Base-by-base conservation (phyloP, 441 rosid genomes). In the Rhodomyrtus psidioides region DNA sequence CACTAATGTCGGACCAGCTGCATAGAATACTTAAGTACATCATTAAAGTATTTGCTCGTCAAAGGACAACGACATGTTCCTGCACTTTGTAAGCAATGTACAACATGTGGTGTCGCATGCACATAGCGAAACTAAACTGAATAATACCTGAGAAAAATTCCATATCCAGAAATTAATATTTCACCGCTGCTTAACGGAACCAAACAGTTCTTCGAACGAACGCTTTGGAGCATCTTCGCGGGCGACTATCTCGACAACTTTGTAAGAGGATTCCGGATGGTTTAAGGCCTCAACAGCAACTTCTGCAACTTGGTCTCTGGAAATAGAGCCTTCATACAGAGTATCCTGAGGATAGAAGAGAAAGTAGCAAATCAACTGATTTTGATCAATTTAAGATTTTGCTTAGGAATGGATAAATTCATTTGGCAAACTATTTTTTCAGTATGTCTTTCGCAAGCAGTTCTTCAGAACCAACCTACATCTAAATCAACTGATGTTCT, bases 271-370 rank as follows among this genome's bases (percentile, higher is more conserved):
- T 91, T 94, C 95, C 0, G 94, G 94, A 60, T 86, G 87, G 53
- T 87, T 55, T 85, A 95, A 84, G 56, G 99, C 95, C 92, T 95
- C 96, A 12, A 95, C 95, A 27, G 98, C 95, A 85, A 93, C 96
- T 90, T 95, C 96, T 6, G 97, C 97, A 30, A 95, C 99, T 88
- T 90, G 91, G 87, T 95, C 98, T 89, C 98, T 92, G 14, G 99
- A 96, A 86, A 96, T 94, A 84, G 90, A 91, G 23, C 98, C 98
- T 89, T 92, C 95, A 83, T 88, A 95, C 27, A 95, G 90, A n/a
- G 98, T 95, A 88, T 96, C 99, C 99, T 96, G 60, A 87, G 34
- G 59, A 65, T 82, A 46, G 44, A 54, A 5, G n/a, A 42, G 70
- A 15, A 27, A 79, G 27, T 82, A 34, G n/a, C 76, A 0, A 27